A percentile compares a stretch with the other conserved stretches of the same genome.
These are phyloP conservation scores for Podila horticola DNA, from an alignment of 192 early-diverging fungal genomes.

Conservation along the genomic window DNA sequence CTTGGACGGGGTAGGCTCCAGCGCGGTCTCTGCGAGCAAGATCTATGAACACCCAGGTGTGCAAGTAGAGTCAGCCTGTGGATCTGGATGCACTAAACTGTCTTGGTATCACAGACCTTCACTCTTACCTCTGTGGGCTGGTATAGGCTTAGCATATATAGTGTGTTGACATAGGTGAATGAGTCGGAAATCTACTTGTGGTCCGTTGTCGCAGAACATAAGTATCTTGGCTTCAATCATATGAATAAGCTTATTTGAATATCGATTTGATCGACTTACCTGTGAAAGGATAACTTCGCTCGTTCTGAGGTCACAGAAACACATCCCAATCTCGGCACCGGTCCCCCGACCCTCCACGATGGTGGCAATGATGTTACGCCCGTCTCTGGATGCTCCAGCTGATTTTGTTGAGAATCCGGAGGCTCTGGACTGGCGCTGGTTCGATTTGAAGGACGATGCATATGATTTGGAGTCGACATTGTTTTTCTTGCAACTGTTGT, in stretches of 20 bases:
- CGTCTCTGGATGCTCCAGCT: background rate
- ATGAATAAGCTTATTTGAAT: too few relatives aligned
- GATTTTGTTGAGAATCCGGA: conserved; percentile 20
- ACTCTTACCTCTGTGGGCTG: conserved; percentile 65
- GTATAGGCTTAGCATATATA: conserved; percentile 68
- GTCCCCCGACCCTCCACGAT: conserved; percentile 62
- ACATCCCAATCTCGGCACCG: conserved; percentile 66
- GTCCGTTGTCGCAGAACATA: background rate
- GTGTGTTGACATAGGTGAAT: conserved; percentile 66
- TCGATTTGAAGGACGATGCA: background rate
- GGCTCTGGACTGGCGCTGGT: conserved; percentile 5
- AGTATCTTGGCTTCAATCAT: too few relatives aligned
- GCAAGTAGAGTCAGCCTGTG: too few relatives aligned
- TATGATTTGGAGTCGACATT: background rate
- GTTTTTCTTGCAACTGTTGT: background rate
- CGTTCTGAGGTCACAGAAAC: conserved; percentile 65
- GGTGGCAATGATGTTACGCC: conserved; percentile 51
- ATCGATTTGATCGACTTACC: conserved; percentile 41
- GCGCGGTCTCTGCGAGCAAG: conserved; percentile 57
- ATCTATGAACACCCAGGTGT: conserved; percentile 30
- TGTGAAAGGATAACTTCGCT: conserved; percentile 70
- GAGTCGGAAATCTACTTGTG: conserved; percentile 67
- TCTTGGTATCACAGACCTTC: background rate
- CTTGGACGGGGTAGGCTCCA: conserved; percentile 64
- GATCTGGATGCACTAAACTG: background rate